These are phyloP conservation scores for Syncephalis plumigaleata DNA, from an alignment of 371 early-diverging fungal species.

Conservation along the genomic window DNA sequence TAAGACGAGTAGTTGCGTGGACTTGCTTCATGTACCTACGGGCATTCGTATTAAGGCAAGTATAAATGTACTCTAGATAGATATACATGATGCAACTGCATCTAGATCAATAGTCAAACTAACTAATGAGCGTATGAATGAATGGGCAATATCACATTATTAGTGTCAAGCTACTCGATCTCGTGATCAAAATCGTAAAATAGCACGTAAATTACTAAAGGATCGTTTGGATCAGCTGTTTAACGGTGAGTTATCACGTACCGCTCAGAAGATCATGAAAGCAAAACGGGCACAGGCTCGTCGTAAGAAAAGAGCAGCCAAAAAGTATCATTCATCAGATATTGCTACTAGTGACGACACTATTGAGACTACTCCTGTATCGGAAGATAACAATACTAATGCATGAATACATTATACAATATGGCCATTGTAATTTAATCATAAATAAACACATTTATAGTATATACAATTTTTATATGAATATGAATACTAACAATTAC, in stretches of 20 bases:
- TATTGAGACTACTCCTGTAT: too few relatives aligned
- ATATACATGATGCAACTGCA: neutral
- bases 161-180: constrained; percentile 69
- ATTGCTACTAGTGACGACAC: too few relatives aligned
- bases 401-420: too few relatives aligned
- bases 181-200: constrained; percentile 50
- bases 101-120: neutral
- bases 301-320: constrained; percentile 30
- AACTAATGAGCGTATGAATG: neutral
- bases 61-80: too few relatives aligned
- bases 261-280: constrained; percentile 40
- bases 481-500: too few relatives aligned
- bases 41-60: constrained; percentile 49
- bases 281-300: constrained; percentile 34
- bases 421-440: too few relatives aligned
- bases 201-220: constrained; percentile 47
- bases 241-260: constrained; percentile 49
- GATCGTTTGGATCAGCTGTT: constrained; percentile 45
- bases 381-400: too few relatives aligned
- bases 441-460: too few relatives aligned
- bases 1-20: constrained; percentile 70
- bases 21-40: constrained; percentile 70
- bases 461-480: too few relatives aligned
- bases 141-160: too few relatives aligned
- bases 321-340: too few relatives aligned